Base-by-base conservation (phyloP, 331 rosid genomes). In the Prunus yedoensis region DNA sequence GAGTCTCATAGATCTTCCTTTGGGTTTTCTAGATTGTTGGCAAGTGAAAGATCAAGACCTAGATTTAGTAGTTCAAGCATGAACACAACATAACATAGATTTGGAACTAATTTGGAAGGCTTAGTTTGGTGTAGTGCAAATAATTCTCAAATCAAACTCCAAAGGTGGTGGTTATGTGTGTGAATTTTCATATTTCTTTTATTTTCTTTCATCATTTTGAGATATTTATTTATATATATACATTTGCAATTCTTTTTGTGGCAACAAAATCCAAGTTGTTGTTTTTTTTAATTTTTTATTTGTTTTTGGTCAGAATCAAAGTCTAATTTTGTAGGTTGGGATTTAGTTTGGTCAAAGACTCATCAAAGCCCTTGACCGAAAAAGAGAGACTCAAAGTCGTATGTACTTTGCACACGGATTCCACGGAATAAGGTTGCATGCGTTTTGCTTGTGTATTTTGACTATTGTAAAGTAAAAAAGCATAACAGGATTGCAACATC, bases 1-100 rank as follows among this genome's bases (percentile, higher is more conserved):
- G 94, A 87, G 60, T 89, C 97, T 0, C 87, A 76, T 78, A 87
- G 83, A 70, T 76, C 92, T 76, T 84, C 90, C 49, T 69, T 85
- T 54, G 84, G 73, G 68, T 54, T 77, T 50, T 62, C 54, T 68
- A 82, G 81, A n/a, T 15, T 81, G 51, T 78, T 67, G 68, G 25
- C 66, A 25, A 89, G 84, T 79, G 90, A 80, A 63, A 85, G 57
- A 81, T 82, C 89, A 56, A 75, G 70, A 56, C 54, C 66, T 11
- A 43, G 76, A n/a, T 28, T 47, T 14, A 69, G 65, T 45, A 70
- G 56, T 45, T 59, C 76, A 5, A 17, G 71, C 70, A 28, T 3
- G 4, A 10, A 14, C 23, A 77, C 56, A 2, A 78, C 30, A 20
- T 49, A 30, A 61, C 56, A 28, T 77, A 45, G 30, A 63, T 35